Percentiles rank a stretch among this genome's conserved stretches.
Evolutionary conservation across 1,284 basidiomycete genomes (phyloP).

Genomic region (Rhodotorula sp.): DNA sequence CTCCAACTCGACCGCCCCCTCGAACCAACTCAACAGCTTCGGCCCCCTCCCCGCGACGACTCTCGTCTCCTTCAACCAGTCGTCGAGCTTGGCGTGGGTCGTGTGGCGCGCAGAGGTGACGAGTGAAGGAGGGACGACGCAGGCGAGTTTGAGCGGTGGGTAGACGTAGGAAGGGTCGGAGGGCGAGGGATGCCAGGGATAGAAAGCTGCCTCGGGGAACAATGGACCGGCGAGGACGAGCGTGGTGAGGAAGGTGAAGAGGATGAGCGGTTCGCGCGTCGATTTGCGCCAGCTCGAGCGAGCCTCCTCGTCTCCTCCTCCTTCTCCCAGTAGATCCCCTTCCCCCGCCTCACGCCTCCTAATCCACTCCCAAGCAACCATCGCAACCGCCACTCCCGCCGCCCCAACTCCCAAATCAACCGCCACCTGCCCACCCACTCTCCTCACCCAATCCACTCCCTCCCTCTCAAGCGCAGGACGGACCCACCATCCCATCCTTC

Average conservation of each 20-base stretch:
- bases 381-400: conserved; percentile 1
- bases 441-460: neutral
- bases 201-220: neutral
- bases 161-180: conserved; percentile 8
- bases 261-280: neutral
- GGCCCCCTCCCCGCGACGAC: conserved; percentile 1
- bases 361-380: neutral
- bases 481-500: conserved; percentile 23
- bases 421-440: neutral
- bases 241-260: neutral
- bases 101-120: neutral
- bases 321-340: neutral
- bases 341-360: neutral
- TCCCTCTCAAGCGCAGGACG: neutral
- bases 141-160: conserved; percentile 28
- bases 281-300: too few relatives aligned
- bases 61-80: conserved; percentile 16
- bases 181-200: conserved; percentile 11
- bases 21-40: conserved; percentile 25
- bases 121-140: conserved; percentile 14
- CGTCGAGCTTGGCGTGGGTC: neutral
- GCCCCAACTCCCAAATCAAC: neutral
- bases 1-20: conserved; percentile 17
- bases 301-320: neutral
- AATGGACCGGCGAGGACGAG: neutral